phyloP scores from a whole-genome alignment of 768 basidiomycete genomes.

The Cystofilobasidium macerans region DNA sequence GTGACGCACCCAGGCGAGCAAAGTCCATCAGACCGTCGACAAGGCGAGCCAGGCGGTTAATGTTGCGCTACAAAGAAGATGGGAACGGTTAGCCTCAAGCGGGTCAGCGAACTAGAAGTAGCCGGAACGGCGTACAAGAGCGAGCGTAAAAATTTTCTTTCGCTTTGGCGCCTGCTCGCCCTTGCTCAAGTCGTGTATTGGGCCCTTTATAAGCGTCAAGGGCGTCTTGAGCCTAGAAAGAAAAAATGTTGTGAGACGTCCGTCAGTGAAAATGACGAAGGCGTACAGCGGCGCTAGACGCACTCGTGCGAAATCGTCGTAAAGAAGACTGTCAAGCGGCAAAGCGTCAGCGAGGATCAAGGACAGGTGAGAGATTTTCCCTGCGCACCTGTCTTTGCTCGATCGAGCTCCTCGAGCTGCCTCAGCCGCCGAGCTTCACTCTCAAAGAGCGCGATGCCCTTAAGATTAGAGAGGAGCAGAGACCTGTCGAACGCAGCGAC shows the following conservation, averaged over 20 bases:
- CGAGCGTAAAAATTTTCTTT: not conserved
- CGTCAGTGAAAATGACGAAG: not conserved
- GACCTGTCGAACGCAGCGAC: not conserved
- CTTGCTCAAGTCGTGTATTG: slow-evolving; percentile 29
- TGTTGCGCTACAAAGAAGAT: not conserved
- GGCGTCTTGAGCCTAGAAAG: slow-evolving; percentile 31
- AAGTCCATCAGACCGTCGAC: slow-evolving; percentile 5
- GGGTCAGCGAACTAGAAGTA: too few relatives aligned
- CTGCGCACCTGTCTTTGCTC: slow-evolving; percentile 32
- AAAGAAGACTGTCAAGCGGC: not conserved
- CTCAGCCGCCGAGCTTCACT: not conserved
- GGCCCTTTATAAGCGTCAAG: slow-evolving; percentile 34
- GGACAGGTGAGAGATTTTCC: slow-evolving; percentile 27
- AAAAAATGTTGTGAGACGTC: not conserved
- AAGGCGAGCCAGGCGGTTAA: not conserved
- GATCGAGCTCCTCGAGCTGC: slow-evolving; percentile 31
- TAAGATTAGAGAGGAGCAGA: not conserved
- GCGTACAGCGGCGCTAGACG: not conserved
- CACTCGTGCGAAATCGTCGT: slow-evolving; percentile 7
- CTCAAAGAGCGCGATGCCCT: slow-evolving; percentile 2
- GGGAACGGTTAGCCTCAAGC: too few relatives aligned
- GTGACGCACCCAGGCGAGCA: not conserved
- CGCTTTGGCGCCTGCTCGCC: not conserved
- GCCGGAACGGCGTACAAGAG: not conserved
- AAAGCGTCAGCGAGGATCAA: not conserved